Conservation (phyloP, 371 early-diverging fungal genomes). For the Rhizopus stolonifer region DNA sequence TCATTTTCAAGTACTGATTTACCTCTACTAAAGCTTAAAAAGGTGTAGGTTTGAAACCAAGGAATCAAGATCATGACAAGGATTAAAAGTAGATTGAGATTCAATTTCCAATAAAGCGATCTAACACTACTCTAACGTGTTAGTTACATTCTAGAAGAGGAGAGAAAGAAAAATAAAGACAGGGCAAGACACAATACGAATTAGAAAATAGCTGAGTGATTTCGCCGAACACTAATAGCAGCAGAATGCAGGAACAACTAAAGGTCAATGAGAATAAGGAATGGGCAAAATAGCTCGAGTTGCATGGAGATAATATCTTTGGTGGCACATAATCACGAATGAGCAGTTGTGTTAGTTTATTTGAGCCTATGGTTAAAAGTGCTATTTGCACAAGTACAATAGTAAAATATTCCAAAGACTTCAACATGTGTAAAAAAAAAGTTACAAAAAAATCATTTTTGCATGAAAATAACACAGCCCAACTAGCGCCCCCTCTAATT, state of each 20-base stretch:
- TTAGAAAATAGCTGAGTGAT: conserved; percentile 69
- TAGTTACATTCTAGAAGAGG: too few species aligned
- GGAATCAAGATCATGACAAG: conserved; percentile 75
- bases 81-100: conserved; percentile 61
- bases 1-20: not conserved
- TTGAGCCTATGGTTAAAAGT: conserved; percentile 15
- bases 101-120: conserved; percentile 76
- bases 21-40: conserved; percentile 51
- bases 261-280: conserved; percentile 78
- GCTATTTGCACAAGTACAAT: conserved; percentile 11
- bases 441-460: not conserved
- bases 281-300: conserved; percentile 32
- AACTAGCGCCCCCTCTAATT: too few species aligned
- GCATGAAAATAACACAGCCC: too few species aligned
- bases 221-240: conserved; percentile 83
- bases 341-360: conserved; percentile 6
- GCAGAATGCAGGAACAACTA: conserved; percentile 73
- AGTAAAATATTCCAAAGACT: not conserved
- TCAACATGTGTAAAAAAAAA: not conserved
- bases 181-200: conserved; percentile 45
- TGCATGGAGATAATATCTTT: not conserved
- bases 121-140: too few species aligned
- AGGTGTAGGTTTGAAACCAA: conserved; percentile 69
- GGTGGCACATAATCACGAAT: conserved; percentile 18
- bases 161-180: too few species aligned